Evolutionary conservation across 2,329 filamentous ascomycete species (phyloP).

Genomic region (Alternaria sp.): DNA sequence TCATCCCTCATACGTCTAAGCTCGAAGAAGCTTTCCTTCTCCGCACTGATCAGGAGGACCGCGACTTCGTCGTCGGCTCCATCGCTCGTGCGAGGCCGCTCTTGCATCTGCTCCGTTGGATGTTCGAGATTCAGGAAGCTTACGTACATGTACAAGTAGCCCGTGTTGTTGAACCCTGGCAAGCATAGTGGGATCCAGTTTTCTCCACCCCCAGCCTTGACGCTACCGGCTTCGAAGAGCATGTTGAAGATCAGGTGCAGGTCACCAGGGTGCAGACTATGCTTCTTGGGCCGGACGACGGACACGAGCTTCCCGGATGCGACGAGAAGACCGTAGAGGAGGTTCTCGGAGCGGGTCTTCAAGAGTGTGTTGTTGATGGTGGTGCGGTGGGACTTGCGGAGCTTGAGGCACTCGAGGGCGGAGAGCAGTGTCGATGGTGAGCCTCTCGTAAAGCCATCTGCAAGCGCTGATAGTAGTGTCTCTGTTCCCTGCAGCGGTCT

Average conservation of each 20-base stretch:
- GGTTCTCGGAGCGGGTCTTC: constrained; percentile 74
- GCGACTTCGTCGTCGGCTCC: constrained; percentile 75
- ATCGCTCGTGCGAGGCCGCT: constrained; percentile 45
- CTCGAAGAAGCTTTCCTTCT: constrained; percentile 92
- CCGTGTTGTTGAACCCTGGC: constrained; percentile 94
- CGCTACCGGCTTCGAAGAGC: constrained; percentile 93
- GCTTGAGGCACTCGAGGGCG: constrained; percentile 88
- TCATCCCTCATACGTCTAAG: constrained; percentile 74
- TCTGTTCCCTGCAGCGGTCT: constrained; percentile 92
- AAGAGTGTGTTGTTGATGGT: constrained; percentile 87
- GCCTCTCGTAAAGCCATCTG: constrained; percentile 92
- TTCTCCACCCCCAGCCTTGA: constrained; percentile 91
- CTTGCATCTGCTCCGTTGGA: constrained; percentile 51
- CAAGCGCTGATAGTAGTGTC: constrained; percentile 84
- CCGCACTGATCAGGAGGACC: constrained; percentile 87
- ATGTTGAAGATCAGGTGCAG: constrained; percentile 98
- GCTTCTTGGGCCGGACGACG: constrained; percentile 90
- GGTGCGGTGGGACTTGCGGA: constrained; percentile 85
- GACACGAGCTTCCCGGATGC: constrained; percentile 92
- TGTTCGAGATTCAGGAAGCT: constrained; percentile 79
- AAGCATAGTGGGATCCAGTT: constrained; percentile 97
- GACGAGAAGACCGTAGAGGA: constrained; percentile 92
- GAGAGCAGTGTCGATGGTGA: constrained; percentile 88
- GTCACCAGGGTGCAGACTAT: constrained; percentile 94
- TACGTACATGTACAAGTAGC: constrained; percentile 99